Evolutionary conservation across 108 stramenopile species (phyloP), one percentile per base, ranked within the genome.

Genomic region (Cyclotella baltica): DNA sequence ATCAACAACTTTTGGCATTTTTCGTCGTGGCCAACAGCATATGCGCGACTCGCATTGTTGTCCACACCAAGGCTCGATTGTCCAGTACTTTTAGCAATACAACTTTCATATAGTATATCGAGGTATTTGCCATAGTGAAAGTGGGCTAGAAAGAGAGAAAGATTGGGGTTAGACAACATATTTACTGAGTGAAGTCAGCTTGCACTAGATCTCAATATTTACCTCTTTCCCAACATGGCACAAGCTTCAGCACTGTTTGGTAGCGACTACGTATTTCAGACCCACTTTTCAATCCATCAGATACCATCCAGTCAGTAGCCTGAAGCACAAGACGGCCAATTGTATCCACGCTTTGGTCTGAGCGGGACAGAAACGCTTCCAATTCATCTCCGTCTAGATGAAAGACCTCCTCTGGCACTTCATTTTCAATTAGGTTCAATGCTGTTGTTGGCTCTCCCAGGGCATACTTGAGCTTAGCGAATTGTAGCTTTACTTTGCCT

Each of bases 201-300:
- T n/a, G n/a, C n/a, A n/a, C n/a, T n/a, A n/a, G n/a, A n/a, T n/a
- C n/a, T n/a, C 34, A 48, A 29, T 40, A 35, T 76, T 70, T 75
- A 92, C 95, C 90, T 83, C 92, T 86, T 67, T 94, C 96, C 91
- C 88, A 93, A n/a, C 82, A 62, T n/a, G 92, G 91, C 28, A 85
- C 76, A 0, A 95, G 69, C 50, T 77, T 80, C 22, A 88, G 73
- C 3, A 92, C 81, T 19, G 88, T 78, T 51, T 81, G 73, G 69
- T 93, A 96, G 0, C 94, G 78, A 20, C 76, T 43, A 30, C 86
- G 85, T 30, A 96, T 86, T 72, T 94, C 93, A 6, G 80, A 71
- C 19, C 83, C 88, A 35, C 85, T 84, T 72, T 90, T 87, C 47
- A 97, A 64, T 0, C 94, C 92, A 8, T 75, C 84, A 20, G 88